Percentiles rank a stretch among this genome's conserved stretches.
phyloP scores from a whole-genome alignment of 2,329 filamentous ascomycete species.

The Macrophomina pseudophaseolina region DNA sequence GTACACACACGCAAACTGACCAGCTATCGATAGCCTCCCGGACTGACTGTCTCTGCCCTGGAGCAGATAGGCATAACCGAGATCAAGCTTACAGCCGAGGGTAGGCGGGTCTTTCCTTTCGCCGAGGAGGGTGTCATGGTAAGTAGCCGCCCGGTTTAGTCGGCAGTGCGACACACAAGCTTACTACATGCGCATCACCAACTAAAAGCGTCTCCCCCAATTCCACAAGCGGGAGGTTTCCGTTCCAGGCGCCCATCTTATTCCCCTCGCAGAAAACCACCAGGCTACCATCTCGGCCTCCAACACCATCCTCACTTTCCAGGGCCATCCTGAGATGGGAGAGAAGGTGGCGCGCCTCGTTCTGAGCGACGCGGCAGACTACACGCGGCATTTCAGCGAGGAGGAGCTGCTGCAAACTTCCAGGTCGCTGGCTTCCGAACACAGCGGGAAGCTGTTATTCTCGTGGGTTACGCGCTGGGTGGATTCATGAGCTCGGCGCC shows the following conservation, averaged over 20 bases:
- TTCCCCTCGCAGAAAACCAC: neutral
- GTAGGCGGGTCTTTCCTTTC: constrained; percentile 16
- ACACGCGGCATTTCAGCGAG: no score
- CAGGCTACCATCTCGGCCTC: neutral
- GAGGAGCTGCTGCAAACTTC: no score
- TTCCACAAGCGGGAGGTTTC: neutral
- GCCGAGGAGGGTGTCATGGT: constrained; percentile 7
- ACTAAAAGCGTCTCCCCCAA: neutral
- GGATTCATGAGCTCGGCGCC: no score
- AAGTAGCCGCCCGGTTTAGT: neutral
- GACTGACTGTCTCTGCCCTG: neutral
- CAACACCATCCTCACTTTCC: neutral
- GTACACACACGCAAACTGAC: no score
- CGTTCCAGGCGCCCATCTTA: neutral
- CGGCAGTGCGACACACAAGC: no score
- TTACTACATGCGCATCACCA: no score
- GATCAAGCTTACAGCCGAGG: constrained; percentile 4
- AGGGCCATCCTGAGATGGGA: neutral
- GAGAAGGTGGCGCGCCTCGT: no score
- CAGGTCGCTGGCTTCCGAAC: no score
- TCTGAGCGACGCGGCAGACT: no score
- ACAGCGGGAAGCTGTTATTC: no score
- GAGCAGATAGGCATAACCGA: constrained; percentile 22
- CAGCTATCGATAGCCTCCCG: neutral
- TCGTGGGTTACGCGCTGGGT: no score